These are phyloP conservation scores for Scedosporium boydii DNA, from an alignment of 2,329 filamentous ascomycete genomes.

Conservation along the genomic window DNA sequence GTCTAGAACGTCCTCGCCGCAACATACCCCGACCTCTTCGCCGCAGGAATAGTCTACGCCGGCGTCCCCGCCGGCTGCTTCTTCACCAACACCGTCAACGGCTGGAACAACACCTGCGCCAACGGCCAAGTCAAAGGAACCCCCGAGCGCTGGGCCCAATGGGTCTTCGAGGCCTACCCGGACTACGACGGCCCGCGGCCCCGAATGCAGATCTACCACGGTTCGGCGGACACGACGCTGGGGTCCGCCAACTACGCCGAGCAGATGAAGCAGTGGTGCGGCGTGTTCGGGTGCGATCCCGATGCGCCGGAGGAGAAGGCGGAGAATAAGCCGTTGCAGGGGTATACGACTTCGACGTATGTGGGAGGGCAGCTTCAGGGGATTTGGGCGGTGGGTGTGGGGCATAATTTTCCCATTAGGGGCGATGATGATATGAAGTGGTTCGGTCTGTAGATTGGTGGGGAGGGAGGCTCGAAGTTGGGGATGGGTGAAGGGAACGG, in stretches of 20 bases:
- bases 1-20: constrained; percentile 35
- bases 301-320: constrained; percentile 19
- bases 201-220: constrained; percentile 51
- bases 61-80: constrained; percentile 50
- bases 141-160: constrained; percentile 29
- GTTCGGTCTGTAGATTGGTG: constrained; percentile 2
- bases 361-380: constrained; percentile 19
- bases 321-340: constrained; percentile 23
- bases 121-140: constrained; percentile 35
- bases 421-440: constrained; percentile 5
- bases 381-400: constrained; percentile 18
- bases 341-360: constrained; percentile 29
- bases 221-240: constrained; percentile 38
- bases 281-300: constrained; percentile 31
- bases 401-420: constrained; percentile 7
- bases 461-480: not conserved
- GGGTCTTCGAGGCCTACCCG: constrained; percentile 37
- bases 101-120: constrained; percentile 47
- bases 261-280: constrained; percentile 47
- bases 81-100: constrained; percentile 27
- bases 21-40: constrained; percentile 45
- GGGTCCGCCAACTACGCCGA: constrained; percentile 46
- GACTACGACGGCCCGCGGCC: constrained; percentile 38
- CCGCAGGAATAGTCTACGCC: constrained; percentile 38
- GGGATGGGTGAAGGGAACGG: not conserved